Conservation (phyloP, 768 basidiomycete species). For the Naganishia friedmannii region DNA sequence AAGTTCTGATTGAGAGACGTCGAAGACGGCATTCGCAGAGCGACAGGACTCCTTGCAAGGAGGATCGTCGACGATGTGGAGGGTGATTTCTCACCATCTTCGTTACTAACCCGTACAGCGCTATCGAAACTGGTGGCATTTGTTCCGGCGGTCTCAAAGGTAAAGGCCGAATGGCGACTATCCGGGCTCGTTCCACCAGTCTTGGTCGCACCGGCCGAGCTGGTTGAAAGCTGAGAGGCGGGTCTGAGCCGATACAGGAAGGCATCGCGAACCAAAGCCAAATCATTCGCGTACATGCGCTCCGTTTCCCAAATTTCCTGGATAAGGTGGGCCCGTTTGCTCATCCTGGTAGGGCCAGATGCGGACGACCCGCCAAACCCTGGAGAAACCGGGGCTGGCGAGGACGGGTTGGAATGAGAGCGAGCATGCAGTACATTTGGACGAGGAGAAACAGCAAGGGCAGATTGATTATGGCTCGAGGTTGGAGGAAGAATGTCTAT, state of each 20-base stretch:
- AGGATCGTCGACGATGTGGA: background rate
- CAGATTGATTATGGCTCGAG: background rate
- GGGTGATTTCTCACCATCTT: background rate
- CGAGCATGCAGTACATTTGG: background rate
- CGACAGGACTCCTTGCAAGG: background rate
- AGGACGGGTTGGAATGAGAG: constrained; percentile 24
- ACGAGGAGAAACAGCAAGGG: background rate
- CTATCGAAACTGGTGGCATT: constrained; percentile 34
- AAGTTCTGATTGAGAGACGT: background rate
- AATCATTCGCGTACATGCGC: constrained; percentile 50
- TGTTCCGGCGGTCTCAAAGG: constrained; percentile 41
- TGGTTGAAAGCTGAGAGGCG: constrained; percentile 32
- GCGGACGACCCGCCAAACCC: background rate
- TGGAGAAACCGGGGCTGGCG: background rate
- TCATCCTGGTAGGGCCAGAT: constrained; percentile 29
- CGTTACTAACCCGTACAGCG: background rate
- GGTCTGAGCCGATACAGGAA: constrained; percentile 45
- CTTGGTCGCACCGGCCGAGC: constrained; percentile 29
- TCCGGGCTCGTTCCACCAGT: constrained; percentile 25
- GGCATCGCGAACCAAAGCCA: constrained; percentile 50
- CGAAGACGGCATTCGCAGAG: background rate
- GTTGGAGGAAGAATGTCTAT: background rate
- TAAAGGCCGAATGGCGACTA: constrained; percentile 39
- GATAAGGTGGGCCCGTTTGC: constrained; percentile 50
- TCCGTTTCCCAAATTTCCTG: constrained; percentile 51